A percentile compares a stretch with the other conserved stretches of the same genome.
phyloP scores from a whole-genome alignment of 495 filamentous ascomycete genomes.

The Penicillium canariense region DNA sequence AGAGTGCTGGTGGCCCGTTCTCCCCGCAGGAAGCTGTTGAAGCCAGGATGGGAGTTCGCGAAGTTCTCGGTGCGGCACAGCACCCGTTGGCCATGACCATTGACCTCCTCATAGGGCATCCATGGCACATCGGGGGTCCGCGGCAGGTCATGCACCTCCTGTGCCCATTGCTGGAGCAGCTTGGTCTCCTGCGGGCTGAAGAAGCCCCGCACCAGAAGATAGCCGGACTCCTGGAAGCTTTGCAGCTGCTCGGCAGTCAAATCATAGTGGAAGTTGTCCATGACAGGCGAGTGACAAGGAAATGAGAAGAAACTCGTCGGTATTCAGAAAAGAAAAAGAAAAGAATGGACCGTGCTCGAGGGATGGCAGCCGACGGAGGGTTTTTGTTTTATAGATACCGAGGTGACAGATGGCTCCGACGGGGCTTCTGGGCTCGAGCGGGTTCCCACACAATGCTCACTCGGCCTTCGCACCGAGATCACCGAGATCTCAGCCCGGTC shows the following conservation, averaged over 20 bases:
- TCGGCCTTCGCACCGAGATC: constrained; percentile 16
- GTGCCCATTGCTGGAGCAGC: constrained; percentile 40
- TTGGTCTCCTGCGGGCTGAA: constrained; percentile 26
- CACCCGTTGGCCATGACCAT: constrained; percentile 37
- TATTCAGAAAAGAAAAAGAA: background rate
- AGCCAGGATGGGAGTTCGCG: constrained; percentile 40
- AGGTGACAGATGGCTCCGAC: background rate
- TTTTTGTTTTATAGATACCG: constrained; percentile 7
- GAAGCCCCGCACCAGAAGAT: constrained; percentile 36
- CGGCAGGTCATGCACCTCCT: constrained; percentile 41
- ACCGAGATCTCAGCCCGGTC: background rate
- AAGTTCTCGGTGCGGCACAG: constrained; percentile 50
- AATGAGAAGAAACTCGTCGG: background rate
- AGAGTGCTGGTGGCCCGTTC: constrained; percentile 33
- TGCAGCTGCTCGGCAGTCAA: constrained; percentile 32
- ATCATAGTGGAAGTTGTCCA: constrained; percentile 27
- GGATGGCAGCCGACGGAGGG: background rate
- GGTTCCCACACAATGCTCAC: background rate
- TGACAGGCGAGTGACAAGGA: background rate
- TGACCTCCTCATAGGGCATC: constrained; percentile 51
- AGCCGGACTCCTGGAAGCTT: constrained; percentile 40
- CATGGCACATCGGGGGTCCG: constrained; percentile 36
- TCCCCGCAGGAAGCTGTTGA: constrained; percentile 41
- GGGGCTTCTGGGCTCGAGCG: background rate
- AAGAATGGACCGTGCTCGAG: background rate